Base-by-base conservation (phyloP, 345 rosid genomes). In the Citrus medica region DNA sequence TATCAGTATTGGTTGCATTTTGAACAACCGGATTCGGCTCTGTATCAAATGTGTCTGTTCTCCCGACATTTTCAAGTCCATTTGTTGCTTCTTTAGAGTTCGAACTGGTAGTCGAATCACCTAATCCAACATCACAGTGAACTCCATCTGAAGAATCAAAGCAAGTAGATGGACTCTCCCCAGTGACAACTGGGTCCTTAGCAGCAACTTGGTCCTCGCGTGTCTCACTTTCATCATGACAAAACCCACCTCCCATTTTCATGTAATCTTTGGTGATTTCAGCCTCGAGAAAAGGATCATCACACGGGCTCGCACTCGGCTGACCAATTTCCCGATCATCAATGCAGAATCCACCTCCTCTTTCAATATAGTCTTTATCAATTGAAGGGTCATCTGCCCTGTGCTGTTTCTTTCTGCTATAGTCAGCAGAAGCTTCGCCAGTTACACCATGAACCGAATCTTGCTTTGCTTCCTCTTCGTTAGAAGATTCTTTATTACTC, bases 241-340 rank as follows among this genome's bases (percentile, higher is more conserved):
- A 93, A 83, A 92, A 93, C 53, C 97, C 97, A 1, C 95, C 95
- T 73, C 97, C 99, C 7, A 77, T 71, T 79, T 65, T 74, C 69
- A 80, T 84, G 83, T 89, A 88, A 78, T 86, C 91, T 70, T 79
- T 71, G 19, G 83, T 79, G 55, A 59, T 53, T 83, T 79, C 78
- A 22, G 68, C 80, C 76, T 77, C 82, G 61, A 72, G 16, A 60
- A 71, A 71, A 61, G 74, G 72, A 82, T 81, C 85, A 37, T 27
- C 69, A 63, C 66, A 70, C 64, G 24, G 75, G 76, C 80, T 76
- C 56, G 22, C 74, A 69, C 48, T 79, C 48, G 76, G 76, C 38
- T 75, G 74, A 78, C 78, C 86, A 69, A 4, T 75, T 76, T 85
- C 90, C 24, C 55, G 89, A 69, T 90, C 93, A 82, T 84, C 89